Evolutionary conservation across 2,329 filamentous ascomycete species (phyloP).

Genomic region (Colletotrichum tamarilloi): DNA sequence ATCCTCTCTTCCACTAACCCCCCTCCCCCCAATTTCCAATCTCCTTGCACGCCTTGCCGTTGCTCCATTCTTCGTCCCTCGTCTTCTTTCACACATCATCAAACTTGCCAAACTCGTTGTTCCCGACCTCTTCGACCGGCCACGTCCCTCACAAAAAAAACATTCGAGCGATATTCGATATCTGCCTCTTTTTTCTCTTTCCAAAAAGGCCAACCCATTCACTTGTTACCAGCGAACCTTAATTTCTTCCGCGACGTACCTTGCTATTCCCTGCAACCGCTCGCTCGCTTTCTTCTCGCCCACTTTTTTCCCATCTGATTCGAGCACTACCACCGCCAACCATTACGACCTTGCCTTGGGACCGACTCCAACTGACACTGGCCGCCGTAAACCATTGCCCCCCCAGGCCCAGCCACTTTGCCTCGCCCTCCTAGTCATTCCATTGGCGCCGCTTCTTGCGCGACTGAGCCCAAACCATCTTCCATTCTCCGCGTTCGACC

Average conservation of each 20-base stretch:
- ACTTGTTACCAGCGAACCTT: slow-evolving; percentile 28
- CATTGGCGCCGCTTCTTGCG: slow-evolving; percentile 36
- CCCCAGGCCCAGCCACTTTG: slow-evolving; percentile 31
- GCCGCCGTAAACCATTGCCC: slow-evolving; percentile 9
- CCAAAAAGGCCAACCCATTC: slow-evolving; percentile 18
- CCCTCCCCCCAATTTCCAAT: not conserved
- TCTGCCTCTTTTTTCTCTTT: not conserved
- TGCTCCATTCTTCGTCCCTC: not conserved
- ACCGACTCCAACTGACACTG: slow-evolving; percentile 4
- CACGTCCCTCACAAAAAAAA: not conserved
- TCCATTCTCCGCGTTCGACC: slow-evolving; percentile 35
- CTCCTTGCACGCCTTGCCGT: slow-evolving; percentile 2
- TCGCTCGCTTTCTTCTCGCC: slow-evolving; percentile 21
- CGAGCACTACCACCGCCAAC: slow-evolving; percentile 16
- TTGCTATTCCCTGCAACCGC: slow-evolving; percentile 28
- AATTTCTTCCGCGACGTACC: slow-evolving; percentile 13
- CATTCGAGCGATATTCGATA: slow-evolving; percentile 21
- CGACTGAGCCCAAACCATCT: slow-evolving; percentile 36
- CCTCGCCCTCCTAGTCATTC: slow-evolving; percentile 33
- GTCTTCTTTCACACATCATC: slow-evolving; percentile 4
- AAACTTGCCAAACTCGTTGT: not conserved
- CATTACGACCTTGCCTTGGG: slow-evolving; percentile 8
- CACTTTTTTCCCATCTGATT: slow-evolving; percentile 32
- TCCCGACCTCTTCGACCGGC: slow-evolving; percentile 2
- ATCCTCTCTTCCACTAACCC: not conserved